Conservation (phyloP, 1,139 yeast species). For the Sugiyamaella pinicola region DNA sequence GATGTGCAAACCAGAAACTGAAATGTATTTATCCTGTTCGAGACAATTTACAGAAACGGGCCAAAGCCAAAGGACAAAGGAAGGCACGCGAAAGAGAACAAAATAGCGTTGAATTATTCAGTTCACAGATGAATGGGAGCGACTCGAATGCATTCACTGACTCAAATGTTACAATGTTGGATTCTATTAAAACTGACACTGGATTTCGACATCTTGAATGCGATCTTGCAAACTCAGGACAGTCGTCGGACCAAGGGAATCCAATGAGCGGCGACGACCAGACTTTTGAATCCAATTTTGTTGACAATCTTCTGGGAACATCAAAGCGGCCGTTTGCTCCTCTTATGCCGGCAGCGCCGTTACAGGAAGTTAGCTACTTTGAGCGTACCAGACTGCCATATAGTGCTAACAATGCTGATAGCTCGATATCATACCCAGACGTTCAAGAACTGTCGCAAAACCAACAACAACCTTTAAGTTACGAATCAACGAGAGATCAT, state of each 20-base stretch:
- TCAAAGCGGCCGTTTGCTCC: neutral
- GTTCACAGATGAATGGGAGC: neutral
- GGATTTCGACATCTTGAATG: too few relatives aligned
- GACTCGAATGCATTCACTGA: neutral
- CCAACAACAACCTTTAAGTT: neutral
- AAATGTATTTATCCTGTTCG: slow-evolving; percentile 26
- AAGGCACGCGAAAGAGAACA: neutral
- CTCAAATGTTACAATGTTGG: neutral
- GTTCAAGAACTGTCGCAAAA: neutral
- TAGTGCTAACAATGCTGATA: neutral
- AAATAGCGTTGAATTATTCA: neutral
- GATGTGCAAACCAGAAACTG: slow-evolving; percentile 25
- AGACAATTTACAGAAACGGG: slow-evolving; percentile 2
- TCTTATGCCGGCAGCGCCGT: slow-evolving; percentile 1
- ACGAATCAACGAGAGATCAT: slow-evolving; percentile 8
- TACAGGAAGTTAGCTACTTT: slow-evolving; percentile 1
- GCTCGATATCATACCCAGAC: neutral
- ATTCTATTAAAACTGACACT: too few relatives aligned
- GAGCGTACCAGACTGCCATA: slow-evolving; percentile 13
- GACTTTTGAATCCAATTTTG: slow-evolving; percentile 16
- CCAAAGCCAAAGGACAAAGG: neutral
- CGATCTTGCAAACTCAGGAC: neutral
- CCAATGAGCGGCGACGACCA: slow-evolving; percentile 9
- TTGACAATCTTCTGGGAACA: slow-evolving; percentile 12
- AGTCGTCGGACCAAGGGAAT: slow-evolving; percentile 3